Conservation (phyloP, 2,329 filamentous ascomycete species). For the Fusarium udum region DNA sequence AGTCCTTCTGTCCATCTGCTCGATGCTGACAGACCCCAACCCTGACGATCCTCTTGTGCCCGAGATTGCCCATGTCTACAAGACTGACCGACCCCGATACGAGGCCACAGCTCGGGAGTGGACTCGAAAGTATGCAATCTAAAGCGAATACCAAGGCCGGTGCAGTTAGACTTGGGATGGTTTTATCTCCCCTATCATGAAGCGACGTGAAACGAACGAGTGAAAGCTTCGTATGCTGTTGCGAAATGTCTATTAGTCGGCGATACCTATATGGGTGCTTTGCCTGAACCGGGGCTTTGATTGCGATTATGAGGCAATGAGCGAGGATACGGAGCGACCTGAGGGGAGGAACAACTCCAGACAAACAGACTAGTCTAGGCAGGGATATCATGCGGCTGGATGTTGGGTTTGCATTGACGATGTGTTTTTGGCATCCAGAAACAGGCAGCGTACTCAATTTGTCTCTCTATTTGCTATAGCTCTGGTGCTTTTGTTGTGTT, state of each 20-base stretch:
- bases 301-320: constrained; percentile 39
- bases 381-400: constrained; percentile 51
- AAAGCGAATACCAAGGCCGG: constrained; percentile 42
- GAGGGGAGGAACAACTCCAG: constrained; percentile 48
- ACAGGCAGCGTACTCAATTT: constrained; percentile 46
- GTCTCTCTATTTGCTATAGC: constrained; percentile 31
- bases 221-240: constrained; percentile 40
- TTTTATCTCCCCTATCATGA: constrained; percentile 43
- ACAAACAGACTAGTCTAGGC: constrained; percentile 51
- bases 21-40: constrained; percentile 99
- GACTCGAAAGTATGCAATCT: constrained; percentile 99
- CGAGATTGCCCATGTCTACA: constrained; percentile 99
- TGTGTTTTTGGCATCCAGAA: constrained; percentile 46
- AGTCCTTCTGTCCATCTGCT: constrained; percentile 99
- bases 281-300: constrained; percentile 33
- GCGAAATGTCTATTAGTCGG: constrained; percentile 35
- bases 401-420: constrained; percentile 52
- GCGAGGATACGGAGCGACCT: constrained; percentile 40
- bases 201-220: constrained; percentile 42
- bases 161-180: constrained; percentile 42
- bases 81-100: constrained; percentile 95
- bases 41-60: constrained; percentile 98
- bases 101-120: constrained; percentile 97
- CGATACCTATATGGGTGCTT: constrained; percentile 27
- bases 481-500: neutral